Evolutionary conservation across 2,329 filamentous ascomycete genomes (phyloP).

Genomic region (Neurospora crassa): DNA sequence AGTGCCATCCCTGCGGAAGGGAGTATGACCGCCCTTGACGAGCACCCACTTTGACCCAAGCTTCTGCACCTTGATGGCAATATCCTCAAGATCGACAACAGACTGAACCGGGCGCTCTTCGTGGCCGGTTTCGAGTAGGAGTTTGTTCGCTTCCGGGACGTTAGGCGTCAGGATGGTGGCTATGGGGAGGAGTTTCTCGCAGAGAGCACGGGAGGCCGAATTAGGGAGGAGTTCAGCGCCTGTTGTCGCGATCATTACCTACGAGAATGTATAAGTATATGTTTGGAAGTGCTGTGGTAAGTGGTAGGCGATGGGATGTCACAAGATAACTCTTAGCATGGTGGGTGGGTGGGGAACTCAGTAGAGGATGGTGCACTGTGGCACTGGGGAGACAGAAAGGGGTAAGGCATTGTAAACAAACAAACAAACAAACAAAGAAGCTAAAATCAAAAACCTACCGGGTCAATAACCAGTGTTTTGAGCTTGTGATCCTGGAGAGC

Average conservation of each 20-base stretch:
- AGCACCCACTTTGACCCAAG: constrained; percentile 74
- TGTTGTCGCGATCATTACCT: constrained; percentile 92
- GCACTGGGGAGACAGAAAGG: not conserved
- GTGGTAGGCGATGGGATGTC: not conserved
- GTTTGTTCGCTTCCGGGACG: constrained; percentile 60
- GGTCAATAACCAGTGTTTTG: constrained; percentile 58
- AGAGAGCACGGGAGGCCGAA: constrained; percentile 52
- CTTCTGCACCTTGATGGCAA: constrained; percentile 55
- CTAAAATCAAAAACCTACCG: constrained; percentile 42
- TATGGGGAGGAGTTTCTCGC: constrained; percentile 49
- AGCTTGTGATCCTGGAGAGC: constrained; percentile 50
- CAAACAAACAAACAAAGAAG: too few relatives aligned
- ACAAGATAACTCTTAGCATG: not conserved
- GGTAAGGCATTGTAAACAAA: not conserved
- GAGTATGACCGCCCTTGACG: constrained; percentile 85
- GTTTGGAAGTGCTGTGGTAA: not conserved
- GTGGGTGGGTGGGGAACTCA: not conserved
- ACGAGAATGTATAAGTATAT: not conserved
- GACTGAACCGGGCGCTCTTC: constrained; percentile 34
- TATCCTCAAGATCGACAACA: constrained; percentile 55
- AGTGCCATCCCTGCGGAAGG: constrained; percentile 55
- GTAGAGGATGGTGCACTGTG: not conserved
- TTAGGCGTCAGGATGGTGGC: constrained; percentile 69
- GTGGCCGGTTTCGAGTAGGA: constrained; percentile 45
- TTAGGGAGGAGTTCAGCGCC: constrained; percentile 59